Evolutionary conservation across 768 basidiomycete species (phyloP).

Genomic region (Tricholomella constricta): DNA sequence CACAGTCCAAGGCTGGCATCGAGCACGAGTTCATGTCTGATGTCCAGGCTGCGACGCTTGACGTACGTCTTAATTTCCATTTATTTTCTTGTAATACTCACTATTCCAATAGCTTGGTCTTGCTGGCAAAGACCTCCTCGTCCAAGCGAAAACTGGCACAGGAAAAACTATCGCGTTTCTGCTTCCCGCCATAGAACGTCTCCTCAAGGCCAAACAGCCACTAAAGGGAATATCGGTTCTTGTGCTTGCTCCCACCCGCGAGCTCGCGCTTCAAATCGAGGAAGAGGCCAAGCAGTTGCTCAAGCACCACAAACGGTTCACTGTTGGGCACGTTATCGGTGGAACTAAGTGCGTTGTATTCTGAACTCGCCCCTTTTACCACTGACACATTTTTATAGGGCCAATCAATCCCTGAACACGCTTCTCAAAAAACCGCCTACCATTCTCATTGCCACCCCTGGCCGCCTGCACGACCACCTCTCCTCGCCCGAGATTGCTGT

Average conservation of each 20-base stretch:
- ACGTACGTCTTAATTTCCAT: constrained; percentile 23
- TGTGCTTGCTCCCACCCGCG: constrained; percentile 73
- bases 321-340: constrained; percentile 54
- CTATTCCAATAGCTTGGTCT: constrained; percentile 34
- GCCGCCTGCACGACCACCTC: constrained; percentile 72
- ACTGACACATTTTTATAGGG: not conserved
- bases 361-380: not conserved
- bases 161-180: constrained; percentile 60
- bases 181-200: constrained; percentile 70
- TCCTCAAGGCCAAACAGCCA: constrained; percentile 41
- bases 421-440: constrained; percentile 37
- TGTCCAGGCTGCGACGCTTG: constrained; percentile 51
- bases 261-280: constrained; percentile 71
- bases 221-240: constrained; percentile 52
- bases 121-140: constrained; percentile 46
- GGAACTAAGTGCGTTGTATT: constrained; percentile 46
- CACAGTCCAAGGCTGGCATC: constrained; percentile 41
- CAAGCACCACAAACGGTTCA: constrained; percentile 35
- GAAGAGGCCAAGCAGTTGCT: constrained; percentile 59
- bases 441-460: constrained; percentile 75
- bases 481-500: constrained; percentile 27
- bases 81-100: not conserved
- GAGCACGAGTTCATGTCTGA: constrained; percentile 50
- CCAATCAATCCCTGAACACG: constrained; percentile 12
- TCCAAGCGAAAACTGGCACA: constrained; percentile 62